Evolutionary conservation across 306 rosid genomes (phyloP).

Genomic region (Aeschynomene evenia): DNA sequence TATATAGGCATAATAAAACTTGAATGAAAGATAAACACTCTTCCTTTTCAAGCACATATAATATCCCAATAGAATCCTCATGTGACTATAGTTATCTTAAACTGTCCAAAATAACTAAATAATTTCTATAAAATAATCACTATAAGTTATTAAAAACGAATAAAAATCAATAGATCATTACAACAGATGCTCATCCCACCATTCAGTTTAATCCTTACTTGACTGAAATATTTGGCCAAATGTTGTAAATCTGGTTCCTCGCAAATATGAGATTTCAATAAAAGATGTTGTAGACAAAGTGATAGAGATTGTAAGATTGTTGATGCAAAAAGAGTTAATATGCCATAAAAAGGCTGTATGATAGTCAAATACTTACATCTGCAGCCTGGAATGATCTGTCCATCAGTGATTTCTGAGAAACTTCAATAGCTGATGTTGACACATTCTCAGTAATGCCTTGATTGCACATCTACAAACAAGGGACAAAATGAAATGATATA

Average conservation of each 20-base stretch:
- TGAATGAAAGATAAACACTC: background rate
- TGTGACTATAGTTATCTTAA: background rate
- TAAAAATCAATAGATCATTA: background rate
- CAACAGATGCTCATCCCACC: slow-evolving; percentile 3
- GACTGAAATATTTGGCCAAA: slow-evolving; percentile 1
- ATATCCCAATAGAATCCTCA: slow-evolving; percentile 12
- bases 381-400: slow-evolving; percentile 48
- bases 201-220: background rate
- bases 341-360: background rate
- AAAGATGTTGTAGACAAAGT: slow-evolving; percentile 13
- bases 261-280: slow-evolving; percentile 15
- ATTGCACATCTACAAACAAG: slow-evolving; percentile 46
- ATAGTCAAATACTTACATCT: slow-evolving; percentile 57
- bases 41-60: background rate
- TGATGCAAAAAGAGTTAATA: background rate
- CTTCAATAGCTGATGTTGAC: slow-evolving; percentile 58
- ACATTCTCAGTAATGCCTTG: slow-evolving; percentile 49
- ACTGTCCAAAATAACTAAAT: background rate
- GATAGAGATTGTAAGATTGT: slow-evolving; percentile 15
- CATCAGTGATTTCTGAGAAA: slow-evolving; percentile 51
- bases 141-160: background rate
- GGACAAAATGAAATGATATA: slow-evolving; percentile 27
- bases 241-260: slow-evolving; percentile 1
- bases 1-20: background rate
- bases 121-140: slow-evolving; percentile 2